A percentile compares a stretch with the other conserved stretches of the same genome.
phyloP scores from a whole-genome alignment of 2,329 filamentous ascomycete genomes.

The Fusarium ramigenum region DNA sequence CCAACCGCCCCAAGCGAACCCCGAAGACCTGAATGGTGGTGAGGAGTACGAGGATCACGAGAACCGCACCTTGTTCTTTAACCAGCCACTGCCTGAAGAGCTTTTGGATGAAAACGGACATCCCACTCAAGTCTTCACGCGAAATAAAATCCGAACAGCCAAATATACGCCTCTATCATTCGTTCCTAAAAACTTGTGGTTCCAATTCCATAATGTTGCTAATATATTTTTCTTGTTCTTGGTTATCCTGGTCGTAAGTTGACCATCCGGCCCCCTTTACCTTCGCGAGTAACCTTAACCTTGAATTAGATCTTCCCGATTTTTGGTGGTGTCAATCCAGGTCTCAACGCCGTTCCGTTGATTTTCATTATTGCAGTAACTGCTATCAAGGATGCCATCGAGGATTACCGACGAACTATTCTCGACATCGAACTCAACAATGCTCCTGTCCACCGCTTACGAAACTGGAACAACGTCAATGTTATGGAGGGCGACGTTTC shows the following conservation, averaged over 20 bases:
- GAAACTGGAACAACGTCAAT: constrained; percentile 94
- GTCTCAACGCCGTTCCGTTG: constrained; percentile 86
- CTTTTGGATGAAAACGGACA: constrained; percentile 84
- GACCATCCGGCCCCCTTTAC: background rate
- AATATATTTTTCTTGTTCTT: constrained; percentile 98
- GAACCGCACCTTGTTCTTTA: constrained; percentile 80
- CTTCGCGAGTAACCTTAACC: constrained; percentile 30
- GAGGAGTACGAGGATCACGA: constrained; percentile 54
- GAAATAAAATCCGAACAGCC: constrained; percentile 97
- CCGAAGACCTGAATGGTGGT: constrained; percentile 47
- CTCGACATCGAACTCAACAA: constrained; percentile 97
- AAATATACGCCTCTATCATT: constrained; percentile 98
- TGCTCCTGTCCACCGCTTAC: constrained; percentile 88
- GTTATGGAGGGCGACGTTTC: constrained; percentile 87
- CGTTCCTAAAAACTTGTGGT: constrained; percentile 94
- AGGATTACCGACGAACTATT: constrained; percentile 91
- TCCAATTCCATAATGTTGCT: constrained; percentile 98
- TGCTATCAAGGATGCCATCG: constrained; percentile 91
- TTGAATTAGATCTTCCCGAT: constrained; percentile 86
- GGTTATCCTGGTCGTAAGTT: constrained; percentile 89
- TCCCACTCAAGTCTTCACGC: constrained; percentile 74
- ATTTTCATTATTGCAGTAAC: constrained; percentile 93
- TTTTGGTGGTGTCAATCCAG: constrained; percentile 91
- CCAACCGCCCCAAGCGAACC: constrained; percentile 43
- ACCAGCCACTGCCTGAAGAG: constrained; percentile 78